These are phyloP conservation scores for Alternaria arbusti DNA, from an alignment of 2,329 filamentous ascomycete species.

Conservation along the genomic window DNA sequence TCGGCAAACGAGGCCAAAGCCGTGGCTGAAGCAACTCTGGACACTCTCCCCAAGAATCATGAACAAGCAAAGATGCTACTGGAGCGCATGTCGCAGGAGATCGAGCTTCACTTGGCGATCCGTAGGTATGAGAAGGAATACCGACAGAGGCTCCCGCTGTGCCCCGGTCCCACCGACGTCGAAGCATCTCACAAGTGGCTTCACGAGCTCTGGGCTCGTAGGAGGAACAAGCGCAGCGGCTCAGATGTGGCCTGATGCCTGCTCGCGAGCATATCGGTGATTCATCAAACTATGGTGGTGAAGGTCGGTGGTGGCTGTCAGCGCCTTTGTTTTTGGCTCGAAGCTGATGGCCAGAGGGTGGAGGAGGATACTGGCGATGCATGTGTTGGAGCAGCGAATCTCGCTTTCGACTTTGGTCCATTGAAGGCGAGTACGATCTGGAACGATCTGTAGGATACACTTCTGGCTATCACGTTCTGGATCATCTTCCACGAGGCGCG, in stretches of 20 bases:
- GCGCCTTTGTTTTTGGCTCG: constrained; percentile 6
- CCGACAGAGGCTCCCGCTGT: constrained; percentile 32
- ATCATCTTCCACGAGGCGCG: background rate
- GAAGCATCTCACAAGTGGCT: constrained; percentile 33
- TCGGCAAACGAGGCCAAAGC: constrained; percentile 8
- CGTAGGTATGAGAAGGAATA: constrained; percentile 30
- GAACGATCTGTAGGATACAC: constrained; percentile 3
- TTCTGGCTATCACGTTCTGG: background rate
- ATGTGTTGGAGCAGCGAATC: constrained; percentile 3
- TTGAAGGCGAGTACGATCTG: background rate
- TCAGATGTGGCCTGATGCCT: constrained; percentile 6
- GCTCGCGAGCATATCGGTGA: background rate
- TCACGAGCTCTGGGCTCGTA: constrained; percentile 25
- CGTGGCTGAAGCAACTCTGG: constrained; percentile 13
- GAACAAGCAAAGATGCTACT: constrained; percentile 18
- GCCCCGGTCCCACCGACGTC: constrained; percentile 29
- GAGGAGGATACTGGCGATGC: background rate
- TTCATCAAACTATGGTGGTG: background rate
- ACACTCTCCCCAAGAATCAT: background rate
- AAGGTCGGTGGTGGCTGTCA: background rate
- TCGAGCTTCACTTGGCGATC: constrained; percentile 24
- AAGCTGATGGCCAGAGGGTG: background rate
- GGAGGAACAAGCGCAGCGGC: constrained; percentile 27
- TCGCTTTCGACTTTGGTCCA: background rate
- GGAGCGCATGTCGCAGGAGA: constrained; percentile 28